Base-by-base conservation (phyloP, 768 basidiomycete genomes). In the Xerocomellus chrysenteron region DNA sequence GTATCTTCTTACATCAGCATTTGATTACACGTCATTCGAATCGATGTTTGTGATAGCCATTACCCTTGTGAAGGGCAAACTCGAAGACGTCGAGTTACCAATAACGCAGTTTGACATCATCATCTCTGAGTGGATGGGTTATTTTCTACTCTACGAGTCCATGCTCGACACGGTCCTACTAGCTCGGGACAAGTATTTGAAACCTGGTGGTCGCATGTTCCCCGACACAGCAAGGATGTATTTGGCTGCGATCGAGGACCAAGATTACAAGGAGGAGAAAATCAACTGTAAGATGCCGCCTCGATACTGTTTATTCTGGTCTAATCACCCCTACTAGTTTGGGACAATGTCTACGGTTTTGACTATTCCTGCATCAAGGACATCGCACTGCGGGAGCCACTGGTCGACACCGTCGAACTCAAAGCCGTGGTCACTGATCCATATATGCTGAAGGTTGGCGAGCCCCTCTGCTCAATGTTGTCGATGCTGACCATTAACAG, bases 71-170 rank as follows among this genome's bases (percentile, higher is more conserved):
- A 98, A 98, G 76, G 95, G 96, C 56, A 99, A 99, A 76, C 88
- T 99, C 57, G 96, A 99, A 72, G 96, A 99, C 45, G 78, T 86
- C 48, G 85, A 86, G 57, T 82, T 98, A 42, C 96, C 96, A 14
- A 84, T 96, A 68, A 76, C 90, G 59, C 78, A 95, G 73, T 98
- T 94, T 70, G 97, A 99, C 73, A 98, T 99, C 76, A 97, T 99
- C 76, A 92, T 99, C 70, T 97, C 94, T 58, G 97, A 99, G 73
- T 99, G 96, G 97, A 99, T 99, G 97, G 97, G 97, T 42, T 99
- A 99, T 77, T 98, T 98, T 82, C 80, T 98, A 48, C 84, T 99
- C 35, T 98, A 98, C 78, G 97, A 98, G 73, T 95, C 94, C 68
- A 98, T 99, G 97, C 86, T 98, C 63, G 96, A 99, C 76, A 98